phyloP scores from a whole-genome alignment of 2,329 filamentous ascomycete species.

The Fusarium globosum region DNA sequence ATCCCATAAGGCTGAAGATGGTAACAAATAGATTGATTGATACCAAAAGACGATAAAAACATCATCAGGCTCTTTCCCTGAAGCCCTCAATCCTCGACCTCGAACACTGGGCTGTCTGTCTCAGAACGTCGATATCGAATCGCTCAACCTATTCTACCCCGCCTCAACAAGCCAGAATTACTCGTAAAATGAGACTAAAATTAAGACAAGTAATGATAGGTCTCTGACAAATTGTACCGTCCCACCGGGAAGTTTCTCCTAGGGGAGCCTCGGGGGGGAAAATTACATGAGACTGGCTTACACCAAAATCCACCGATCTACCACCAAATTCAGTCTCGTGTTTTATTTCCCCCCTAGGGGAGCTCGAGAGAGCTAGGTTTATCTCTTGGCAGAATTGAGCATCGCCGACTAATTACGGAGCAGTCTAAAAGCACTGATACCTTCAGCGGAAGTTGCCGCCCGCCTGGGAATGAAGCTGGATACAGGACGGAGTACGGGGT shows the following conservation, averaged over 20 bases:
- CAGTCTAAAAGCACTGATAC: background rate
- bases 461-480: background rate
- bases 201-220: background rate
- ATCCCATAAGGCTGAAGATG: conserved; percentile 26
- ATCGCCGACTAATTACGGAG: background rate
- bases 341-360: background rate
- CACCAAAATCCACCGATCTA: no score
- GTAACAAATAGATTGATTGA: background rate
- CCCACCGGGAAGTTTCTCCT: conserved; percentile 11
- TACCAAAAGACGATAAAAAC: background rate
- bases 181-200: conserved; percentile 5
- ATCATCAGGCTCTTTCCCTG: background rate
- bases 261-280: background rate
- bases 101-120: background rate
- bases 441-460: conserved; percentile 11
- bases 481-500: background rate
- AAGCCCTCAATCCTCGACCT: background rate
- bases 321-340: no score
- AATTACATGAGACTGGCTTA: no score
- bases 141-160: conserved; percentile 8
- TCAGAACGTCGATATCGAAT: background rate
- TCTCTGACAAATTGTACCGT: conserved; percentile 15
- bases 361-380: background rate
- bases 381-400: conserved; percentile 12
- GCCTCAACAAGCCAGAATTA: conserved; percentile 8